phyloP scores from a whole-genome alignment of 176 grass and related monocot species.

The Eleusine indica region DNA sequence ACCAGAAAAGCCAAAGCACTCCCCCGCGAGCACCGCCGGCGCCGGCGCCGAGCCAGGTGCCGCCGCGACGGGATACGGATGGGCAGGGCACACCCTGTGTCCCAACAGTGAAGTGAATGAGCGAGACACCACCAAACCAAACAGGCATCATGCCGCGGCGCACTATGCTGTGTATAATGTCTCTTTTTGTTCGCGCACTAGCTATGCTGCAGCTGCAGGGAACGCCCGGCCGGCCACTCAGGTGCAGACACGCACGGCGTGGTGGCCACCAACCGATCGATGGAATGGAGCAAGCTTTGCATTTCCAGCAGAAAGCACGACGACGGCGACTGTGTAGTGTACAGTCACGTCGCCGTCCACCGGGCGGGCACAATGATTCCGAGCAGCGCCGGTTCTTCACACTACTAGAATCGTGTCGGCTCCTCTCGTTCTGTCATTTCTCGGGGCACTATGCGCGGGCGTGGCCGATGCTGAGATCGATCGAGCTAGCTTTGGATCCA shows the following conservation, averaged over 20 bases:
- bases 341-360: constrained; percentile 32
- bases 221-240: not conserved
- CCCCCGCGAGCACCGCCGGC: not conserved
- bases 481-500: not conserved
- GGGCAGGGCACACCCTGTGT: not conserved
- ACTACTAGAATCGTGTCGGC: not conserved
- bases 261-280: not conserved
- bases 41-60: not conserved
- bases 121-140: not conserved
- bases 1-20: not conserved
- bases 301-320: not conserved
- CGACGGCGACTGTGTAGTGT: not conserved
- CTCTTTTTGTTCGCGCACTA: not conserved
- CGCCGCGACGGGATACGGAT: not conserved
- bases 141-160: not conserved
- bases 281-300: not conserved
- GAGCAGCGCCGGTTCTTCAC: not conserved
- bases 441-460: not conserved
- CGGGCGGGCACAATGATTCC: constrained; percentile 31
- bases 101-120: not conserved
- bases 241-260: not conserved
- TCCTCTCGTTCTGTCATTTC: not conserved
- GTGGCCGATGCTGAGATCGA: no score
- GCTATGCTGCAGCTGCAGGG: not conserved
- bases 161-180: not conserved